Conservation (phyloP, 2,329 filamentous ascomycete species). For the Calonectria montana region DNA sequence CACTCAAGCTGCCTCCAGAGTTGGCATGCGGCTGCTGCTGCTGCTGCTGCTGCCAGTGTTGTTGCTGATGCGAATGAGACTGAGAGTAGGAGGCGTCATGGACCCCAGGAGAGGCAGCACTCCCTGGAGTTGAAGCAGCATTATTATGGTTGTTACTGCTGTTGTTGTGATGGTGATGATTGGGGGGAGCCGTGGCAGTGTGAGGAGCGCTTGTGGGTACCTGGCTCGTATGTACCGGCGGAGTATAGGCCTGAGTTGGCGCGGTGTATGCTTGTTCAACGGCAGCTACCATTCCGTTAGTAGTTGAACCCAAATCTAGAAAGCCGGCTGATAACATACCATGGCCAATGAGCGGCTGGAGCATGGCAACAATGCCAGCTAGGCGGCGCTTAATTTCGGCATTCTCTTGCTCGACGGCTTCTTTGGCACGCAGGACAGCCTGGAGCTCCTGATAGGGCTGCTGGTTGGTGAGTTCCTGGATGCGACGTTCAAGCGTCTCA, state of each 20-base stretch:
- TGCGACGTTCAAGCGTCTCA: slow-evolving; percentile 77
- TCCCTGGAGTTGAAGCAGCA: slow-evolving; percentile 41
- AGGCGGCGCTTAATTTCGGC: slow-evolving; percentile 79
- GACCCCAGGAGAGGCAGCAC: slow-evolving; percentile 37
- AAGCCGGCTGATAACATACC: slow-evolving; percentile 28
- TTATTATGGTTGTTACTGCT: slow-evolving; percentile 43
- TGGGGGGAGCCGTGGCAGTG: background rate
- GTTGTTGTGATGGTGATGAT: slow-evolving; percentile 16
- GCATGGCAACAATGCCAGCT: slow-evolving; percentile 71
- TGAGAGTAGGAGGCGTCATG: slow-evolving; percentile 31
- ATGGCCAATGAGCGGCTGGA: slow-evolving; percentile 66
- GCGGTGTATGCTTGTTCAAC: slow-evolving; percentile 48
- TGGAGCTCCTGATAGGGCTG: slow-evolving; percentile 89
- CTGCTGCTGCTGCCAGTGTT: slow-evolving; percentile 30
- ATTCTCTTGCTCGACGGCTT: slow-evolving; percentile 82
- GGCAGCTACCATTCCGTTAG: slow-evolving; percentile 32
- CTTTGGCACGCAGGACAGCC: slow-evolving; percentile 78
- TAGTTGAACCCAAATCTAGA: background rate
- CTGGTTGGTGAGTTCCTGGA: slow-evolving; percentile 80
- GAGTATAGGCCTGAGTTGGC: slow-evolving; percentile 43
- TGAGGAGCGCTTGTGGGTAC: slow-evolving; percentile 28
- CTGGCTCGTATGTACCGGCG: slow-evolving; percentile 35
- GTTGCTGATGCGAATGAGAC: slow-evolving; percentile 25
- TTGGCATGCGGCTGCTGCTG: slow-evolving; percentile 10
- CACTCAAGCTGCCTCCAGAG: background rate